Base-by-base conservation (phyloP, 2,329 filamentous ascomycete species). In the Clonostachys chloroleuca region DNA sequence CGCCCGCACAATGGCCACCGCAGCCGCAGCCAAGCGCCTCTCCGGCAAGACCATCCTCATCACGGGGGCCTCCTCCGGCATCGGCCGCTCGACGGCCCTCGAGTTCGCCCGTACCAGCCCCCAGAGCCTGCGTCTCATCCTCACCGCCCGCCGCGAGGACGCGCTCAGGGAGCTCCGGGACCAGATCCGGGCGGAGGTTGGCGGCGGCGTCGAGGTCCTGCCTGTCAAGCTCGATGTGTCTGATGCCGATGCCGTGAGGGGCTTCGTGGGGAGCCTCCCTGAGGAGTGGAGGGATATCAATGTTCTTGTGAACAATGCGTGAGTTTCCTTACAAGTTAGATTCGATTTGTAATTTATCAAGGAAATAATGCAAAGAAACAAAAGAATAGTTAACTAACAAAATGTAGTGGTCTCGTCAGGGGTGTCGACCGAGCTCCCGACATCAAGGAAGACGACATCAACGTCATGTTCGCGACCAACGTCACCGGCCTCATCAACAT, bases 241-340 rank as follows among this genome's bases (percentile, higher is more conserved):
- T 73, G 86, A 87, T 49, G 75, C 88, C 0, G 80, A 84, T 4
- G 84, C 94, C 61, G 79, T 97, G 5, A 76, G 77, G 45, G 71
- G 69, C 39, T 92, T 97, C 60, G 84, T 96, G 12, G 70, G 68
- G 2, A 78, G 74, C 39, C 68, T 97, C 57, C 92, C 92, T 0
- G 81, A 83, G 51, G 92, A 91, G 62, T 97, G 89, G 72, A 83
- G 80, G 64, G 83, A 90, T 24, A 87, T 97, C 54, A 82, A 97
- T 64, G 79, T 97, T 4, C 71, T 99, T 50, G 89, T 99, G 24
- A 99, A 99, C 72, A 97, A 97, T 75, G 92, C 92, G 89, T 95
- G 68, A 65, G 86, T 75, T 17, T 34, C 13, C 17, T 37, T 17
- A 40, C 9, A n/a, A n/a, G n/a, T n/a, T n/a, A n/a, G 7, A 34